Evolutionary conservation across 164 flowering plant species (phyloP).

Genomic region (Nymphaea thermarum): DNA sequence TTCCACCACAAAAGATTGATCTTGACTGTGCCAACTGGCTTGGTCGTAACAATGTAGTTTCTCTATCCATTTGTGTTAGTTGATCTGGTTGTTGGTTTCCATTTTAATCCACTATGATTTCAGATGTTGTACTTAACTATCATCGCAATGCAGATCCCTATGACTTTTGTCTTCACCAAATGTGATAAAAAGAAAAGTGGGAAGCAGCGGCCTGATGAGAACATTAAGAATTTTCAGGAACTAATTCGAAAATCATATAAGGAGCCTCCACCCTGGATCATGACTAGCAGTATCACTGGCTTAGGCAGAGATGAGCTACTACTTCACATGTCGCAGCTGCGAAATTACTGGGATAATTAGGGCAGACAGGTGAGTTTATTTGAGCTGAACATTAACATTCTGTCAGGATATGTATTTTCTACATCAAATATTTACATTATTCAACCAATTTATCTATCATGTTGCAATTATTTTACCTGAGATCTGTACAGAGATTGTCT

Average conservation of each 20-base stretch:
- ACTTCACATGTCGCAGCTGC: conserved; percentile 81
- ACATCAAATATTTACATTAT: too few species aligned
- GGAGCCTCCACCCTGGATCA: conserved; percentile 83
- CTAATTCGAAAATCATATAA: conserved; percentile 25
- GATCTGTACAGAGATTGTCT: too few species aligned
- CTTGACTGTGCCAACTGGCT: conserved; percentile 99
- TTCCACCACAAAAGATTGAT: conserved; percentile 85
- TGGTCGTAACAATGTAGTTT: conserved; percentile 73
- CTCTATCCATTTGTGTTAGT: background rate
- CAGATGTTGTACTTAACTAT: background rate
- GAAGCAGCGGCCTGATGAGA: conserved; percentile 53
- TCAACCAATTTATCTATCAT: too few species aligned
- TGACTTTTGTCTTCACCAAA: conserved; percentile 90
- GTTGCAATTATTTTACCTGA: too few species aligned
- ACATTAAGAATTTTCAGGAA: conserved; percentile 34
- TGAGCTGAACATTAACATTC: background rate
- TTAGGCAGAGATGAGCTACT: conserved; percentile 93
- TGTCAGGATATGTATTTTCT: too few species aligned
- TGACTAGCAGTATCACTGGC: conserved; percentile 89
- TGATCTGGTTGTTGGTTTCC: too few species aligned
- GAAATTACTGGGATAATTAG: conserved; percentile 89
- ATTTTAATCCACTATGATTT: too few species aligned
- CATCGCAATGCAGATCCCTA: conserved; percentile 43
- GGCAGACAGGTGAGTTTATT: background rate
- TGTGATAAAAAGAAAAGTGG: conserved; percentile 73